Conservation (phyloP, 129 eudicot species). For the Scalesia atractyloides region DNA sequence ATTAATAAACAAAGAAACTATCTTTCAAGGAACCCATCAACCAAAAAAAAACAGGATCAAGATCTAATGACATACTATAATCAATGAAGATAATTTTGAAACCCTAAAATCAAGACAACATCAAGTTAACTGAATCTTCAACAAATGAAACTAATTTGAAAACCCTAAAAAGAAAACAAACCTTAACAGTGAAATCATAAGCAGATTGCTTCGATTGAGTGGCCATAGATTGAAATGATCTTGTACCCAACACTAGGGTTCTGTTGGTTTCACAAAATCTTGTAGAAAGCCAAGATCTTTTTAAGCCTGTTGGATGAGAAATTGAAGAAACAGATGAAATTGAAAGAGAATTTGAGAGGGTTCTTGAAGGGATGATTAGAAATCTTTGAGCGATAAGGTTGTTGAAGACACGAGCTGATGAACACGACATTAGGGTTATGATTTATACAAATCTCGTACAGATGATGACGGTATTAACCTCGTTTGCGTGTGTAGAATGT, state of each 20-base stretch:
- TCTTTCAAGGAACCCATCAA: conserved; percentile 8
- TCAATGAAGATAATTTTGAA: neutral
- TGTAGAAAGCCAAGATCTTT: conserved; percentile 28
- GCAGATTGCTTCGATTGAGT: conserved; percentile 62
- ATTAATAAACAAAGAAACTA: neutral
- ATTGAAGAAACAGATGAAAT: conserved; percentile 22
- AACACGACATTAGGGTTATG: conserved; percentile 36
- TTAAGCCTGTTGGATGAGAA: conserved; percentile 27
- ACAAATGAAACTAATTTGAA: neutral
- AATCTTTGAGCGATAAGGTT: conserved; percentile 12
- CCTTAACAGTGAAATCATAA: conserved; percentile 89
- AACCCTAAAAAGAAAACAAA: conserved; percentile 21
- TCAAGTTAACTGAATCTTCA: too few species aligned
- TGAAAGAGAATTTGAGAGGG: conserved; percentile 32
- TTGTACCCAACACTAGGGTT: conserved; percentile 26
- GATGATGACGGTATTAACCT: neutral
- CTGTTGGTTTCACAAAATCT: conserved; percentile 18
- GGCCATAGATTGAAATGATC: conserved; percentile 50
- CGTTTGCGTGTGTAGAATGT: neutral
- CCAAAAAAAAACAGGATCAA: neutral
- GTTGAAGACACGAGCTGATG: conserved; percentile 36
- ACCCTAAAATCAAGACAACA: neutral
- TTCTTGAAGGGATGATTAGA: conserved; percentile 14
- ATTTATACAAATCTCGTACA: conserved; percentile 20
- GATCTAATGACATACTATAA: too few species aligned